A percentile compares a stretch with the other conserved stretches of the same genome.
phyloP scores from a whole-genome alignment of 2,329 filamentous ascomycete genomes.

The Fonsecaea monophora region DNA sequence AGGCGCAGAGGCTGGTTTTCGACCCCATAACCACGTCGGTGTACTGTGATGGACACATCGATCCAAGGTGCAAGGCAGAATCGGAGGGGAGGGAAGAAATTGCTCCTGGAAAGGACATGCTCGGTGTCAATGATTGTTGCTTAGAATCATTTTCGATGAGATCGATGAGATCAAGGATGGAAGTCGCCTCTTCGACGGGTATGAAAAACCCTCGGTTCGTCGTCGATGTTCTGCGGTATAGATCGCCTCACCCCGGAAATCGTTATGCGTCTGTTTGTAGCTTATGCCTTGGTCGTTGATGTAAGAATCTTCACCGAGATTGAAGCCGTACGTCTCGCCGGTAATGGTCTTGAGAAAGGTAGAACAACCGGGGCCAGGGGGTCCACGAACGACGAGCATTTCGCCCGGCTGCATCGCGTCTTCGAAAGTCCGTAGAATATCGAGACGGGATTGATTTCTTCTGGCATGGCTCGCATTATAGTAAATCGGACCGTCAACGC shows the following conservation, averaged over 20 bases:
- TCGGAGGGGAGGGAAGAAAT: too few relatives aligned
- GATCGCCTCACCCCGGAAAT: conserved; percentile 84
- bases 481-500: background rate
- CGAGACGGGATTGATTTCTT: background rate
- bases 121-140: too few relatives aligned
- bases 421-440: conserved; percentile 40
- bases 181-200: too few relatives aligned
- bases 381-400: conserved; percentile 50
- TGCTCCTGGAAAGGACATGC: too few relatives aligned
- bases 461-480: background rate
- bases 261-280: conserved; percentile 63
- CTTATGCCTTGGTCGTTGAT: conserved; percentile 75
- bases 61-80: too few relatives aligned
- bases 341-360: conserved; percentile 85
- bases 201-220: too few relatives aligned
- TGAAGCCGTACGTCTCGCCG: conserved; percentile 81
- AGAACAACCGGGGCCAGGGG: conserved; percentile 65
- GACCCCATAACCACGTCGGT: too few relatives aligned
- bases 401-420: conserved; percentile 42
- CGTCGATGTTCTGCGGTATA: conserved; percentile 75
- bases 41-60: too few relatives aligned
- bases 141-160: too few relatives aligned
- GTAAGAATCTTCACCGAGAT: conserved; percentile 71
- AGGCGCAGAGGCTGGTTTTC: too few relatives aligned
- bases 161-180: too few relatives aligned